Evolutionary conservation across 805 yeast species (phyloP).

Genomic region (Metschnikowia koreensis): DNA sequence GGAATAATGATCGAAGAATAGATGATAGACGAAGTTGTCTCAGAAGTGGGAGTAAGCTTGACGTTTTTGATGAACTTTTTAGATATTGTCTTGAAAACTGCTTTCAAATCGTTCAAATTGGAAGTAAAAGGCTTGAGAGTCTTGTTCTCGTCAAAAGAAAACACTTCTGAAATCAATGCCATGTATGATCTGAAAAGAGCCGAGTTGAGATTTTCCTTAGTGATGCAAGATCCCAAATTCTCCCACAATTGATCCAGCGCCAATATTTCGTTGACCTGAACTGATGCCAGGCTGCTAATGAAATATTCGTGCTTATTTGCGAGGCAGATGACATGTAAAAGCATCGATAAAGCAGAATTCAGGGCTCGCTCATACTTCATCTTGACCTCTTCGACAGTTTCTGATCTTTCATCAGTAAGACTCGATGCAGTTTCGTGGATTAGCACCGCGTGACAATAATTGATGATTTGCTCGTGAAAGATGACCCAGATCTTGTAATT

Average conservation of each 20-base stretch:
- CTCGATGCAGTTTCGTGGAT: conserved; percentile 58
- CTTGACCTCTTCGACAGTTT: conserved; percentile 61
- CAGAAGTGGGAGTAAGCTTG: conserved; percentile 26
- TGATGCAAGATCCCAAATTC: conserved; percentile 23
- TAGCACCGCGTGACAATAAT: conserved; percentile 51
- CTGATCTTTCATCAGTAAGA: conserved; percentile 71
- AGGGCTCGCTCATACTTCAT: conserved; percentile 61
- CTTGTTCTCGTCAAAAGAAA: conserved; percentile 12
- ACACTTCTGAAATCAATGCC: conserved; percentile 11
- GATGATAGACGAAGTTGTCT: conserved; percentile 28
- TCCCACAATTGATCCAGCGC: conserved; percentile 36
- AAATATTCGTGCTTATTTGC: conserved; percentile 15
- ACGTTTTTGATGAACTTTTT: conserved; percentile 46
- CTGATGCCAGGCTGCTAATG: conserved; percentile 13
- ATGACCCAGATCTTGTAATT: conserved; percentile 55
- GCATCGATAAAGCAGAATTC: conserved; percentile 47
- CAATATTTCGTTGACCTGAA: conserved; percentile 24
- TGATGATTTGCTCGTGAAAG: conserved; percentile 55
- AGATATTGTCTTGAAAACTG: conserved; percentile 39
- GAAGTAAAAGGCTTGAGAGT: conserved; percentile 18
- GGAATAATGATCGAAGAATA: conserved; percentile 48
- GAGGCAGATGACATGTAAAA: conserved; percentile 33
- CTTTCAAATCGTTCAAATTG: conserved; percentile 19
- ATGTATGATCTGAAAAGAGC: conserved; percentile 27
- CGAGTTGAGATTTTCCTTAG: conserved; percentile 28